These are phyloP conservation scores for Eimeria maxima DNA, from an alignment of 169 alveolate genomes.

Conservation along the genomic window DNA sequence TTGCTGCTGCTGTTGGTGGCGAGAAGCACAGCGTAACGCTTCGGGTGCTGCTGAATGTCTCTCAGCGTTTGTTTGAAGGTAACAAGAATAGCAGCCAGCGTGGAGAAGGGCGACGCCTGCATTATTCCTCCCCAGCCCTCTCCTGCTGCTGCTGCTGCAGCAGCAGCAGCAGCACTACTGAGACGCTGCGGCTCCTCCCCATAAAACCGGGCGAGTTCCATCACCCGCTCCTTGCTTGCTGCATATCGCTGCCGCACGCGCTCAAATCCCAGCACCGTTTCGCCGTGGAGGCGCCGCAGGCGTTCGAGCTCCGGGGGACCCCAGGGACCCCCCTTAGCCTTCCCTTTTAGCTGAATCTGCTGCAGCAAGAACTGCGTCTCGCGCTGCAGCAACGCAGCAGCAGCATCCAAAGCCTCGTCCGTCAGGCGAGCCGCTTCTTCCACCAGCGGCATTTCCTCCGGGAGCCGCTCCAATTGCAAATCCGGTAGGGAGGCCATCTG, in stretches of 20 bases:
- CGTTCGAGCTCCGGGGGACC: slow-evolving; percentile 69
- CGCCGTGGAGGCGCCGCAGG: slow-evolving; percentile 75
- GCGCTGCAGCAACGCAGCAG: background rate
- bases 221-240: slow-evolving; percentile 59
- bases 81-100: slow-evolving; percentile 46
- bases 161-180: slow-evolving; percentile 61
- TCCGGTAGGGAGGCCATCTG: slow-evolving; percentile 80
- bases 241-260: slow-evolving; percentile 62
- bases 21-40: slow-evolving; percentile 64
- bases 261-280: slow-evolving; percentile 48
- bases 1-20: slow-evolving; percentile 58
- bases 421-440: slow-evolving; percentile 80
- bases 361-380: slow-evolving; percentile 59
- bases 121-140: slow-evolving; percentile 57
- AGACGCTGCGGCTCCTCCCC: slow-evolving; percentile 78
- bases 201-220: slow-evolving; percentile 58
- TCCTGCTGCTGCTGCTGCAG: slow-evolving; percentile 51
- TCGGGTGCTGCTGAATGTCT: slow-evolving; percentile 73
- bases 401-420: slow-evolving; percentile 70
- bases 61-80: slow-evolving; percentile 48
- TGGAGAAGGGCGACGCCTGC: slow-evolving; percentile 59
- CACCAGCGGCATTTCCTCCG: slow-evolving; percentile 76
- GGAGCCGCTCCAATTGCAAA: slow-evolving; percentile 34
- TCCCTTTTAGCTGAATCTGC: slow-evolving; percentile 42
- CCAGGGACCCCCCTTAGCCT: background rate